These are phyloP conservation scores for Lasiodiplodia sp. DNA, from an alignment of 2,329 filamentous ascomycete genomes.

Conservation along the genomic window DNA sequence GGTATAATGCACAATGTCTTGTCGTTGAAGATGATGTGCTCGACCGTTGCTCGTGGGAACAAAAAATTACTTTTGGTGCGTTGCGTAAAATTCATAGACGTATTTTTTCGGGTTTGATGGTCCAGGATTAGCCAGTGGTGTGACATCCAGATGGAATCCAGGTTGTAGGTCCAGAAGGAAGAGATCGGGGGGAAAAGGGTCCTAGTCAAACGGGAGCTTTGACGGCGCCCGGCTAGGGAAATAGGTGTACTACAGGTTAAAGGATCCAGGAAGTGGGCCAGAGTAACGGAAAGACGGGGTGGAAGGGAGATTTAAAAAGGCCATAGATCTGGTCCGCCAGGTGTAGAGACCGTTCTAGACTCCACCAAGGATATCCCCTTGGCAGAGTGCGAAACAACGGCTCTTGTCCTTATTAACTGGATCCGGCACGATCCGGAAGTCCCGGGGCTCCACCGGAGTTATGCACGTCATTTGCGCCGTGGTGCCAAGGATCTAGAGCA, in stretches of 20 bases:
- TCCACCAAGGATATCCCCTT: slow-evolving; percentile 8
- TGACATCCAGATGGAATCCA: background rate
- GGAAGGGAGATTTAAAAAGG: background rate
- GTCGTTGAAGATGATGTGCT: background rate
- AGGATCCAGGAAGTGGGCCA: background rate
- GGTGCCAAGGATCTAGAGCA: slow-evolving; percentile 6
- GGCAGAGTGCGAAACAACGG: background rate
- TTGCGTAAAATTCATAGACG: background rate
- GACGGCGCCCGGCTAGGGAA: background rate
- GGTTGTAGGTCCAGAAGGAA: background rate
- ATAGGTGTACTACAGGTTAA: background rate
- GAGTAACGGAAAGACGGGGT: background rate
- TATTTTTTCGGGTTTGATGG: background rate
- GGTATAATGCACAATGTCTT: background rate
- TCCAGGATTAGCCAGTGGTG: background rate
- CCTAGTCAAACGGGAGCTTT: background rate
- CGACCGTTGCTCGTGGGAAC: slow-evolving; percentile 4
- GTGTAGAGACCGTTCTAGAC: slow-evolving; percentile 1
- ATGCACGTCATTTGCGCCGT: slow-evolving; percentile 4
- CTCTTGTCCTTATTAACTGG: background rate
- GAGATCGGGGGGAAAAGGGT: background rate
- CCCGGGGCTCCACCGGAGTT: background rate
- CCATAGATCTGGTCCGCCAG: background rate
- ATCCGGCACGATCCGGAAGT: background rate
- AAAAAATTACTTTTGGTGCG: slow-evolving; percentile 1